phyloP scores from a whole-genome alignment of 2,329 filamentous ascomycete genomes.

The Sclerotinia nivalis region DNA sequence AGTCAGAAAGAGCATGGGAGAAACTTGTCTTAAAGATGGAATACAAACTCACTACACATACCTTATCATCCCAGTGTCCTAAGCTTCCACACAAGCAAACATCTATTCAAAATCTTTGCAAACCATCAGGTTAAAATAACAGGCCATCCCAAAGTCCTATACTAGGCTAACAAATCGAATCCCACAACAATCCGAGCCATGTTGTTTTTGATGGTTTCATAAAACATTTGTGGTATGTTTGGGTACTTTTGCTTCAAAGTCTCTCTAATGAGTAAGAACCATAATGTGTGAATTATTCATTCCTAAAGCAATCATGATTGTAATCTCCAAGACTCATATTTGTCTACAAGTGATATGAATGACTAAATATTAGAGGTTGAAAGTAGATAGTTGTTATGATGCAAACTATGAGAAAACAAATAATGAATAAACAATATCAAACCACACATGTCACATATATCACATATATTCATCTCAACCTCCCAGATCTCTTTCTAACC shows the following conservation, averaged over 20 bases:
- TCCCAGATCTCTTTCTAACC: neutral
- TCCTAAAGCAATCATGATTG: rapidly evolving
- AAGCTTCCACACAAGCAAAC: too few species aligned
- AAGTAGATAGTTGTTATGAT: neutral
- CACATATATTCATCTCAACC: neutral
- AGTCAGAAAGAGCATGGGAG: too few species aligned
- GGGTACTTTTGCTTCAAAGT: neutral
- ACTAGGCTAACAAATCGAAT: neutral
- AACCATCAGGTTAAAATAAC: neutral
- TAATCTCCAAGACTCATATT: neutral
- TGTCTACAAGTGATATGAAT: neutral
- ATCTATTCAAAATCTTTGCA: neutral
- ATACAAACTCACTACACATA: neutral
- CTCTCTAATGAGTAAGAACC: neutral
- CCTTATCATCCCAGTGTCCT: neutral
- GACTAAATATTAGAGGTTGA: neutral
- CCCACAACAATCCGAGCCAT: neutral
- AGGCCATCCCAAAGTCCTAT: neutral
- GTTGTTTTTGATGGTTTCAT: neutral
- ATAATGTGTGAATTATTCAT: neutral
- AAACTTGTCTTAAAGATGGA: neutral
- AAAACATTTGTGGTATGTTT: too few species aligned
- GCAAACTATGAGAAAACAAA: neutral
- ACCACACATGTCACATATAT: neutral
- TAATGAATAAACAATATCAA: neutral